Evolutionary conservation across 495 filamentous ascomycete genomes (phyloP).

Genomic region (Hyaloscypha variabilis): DNA sequence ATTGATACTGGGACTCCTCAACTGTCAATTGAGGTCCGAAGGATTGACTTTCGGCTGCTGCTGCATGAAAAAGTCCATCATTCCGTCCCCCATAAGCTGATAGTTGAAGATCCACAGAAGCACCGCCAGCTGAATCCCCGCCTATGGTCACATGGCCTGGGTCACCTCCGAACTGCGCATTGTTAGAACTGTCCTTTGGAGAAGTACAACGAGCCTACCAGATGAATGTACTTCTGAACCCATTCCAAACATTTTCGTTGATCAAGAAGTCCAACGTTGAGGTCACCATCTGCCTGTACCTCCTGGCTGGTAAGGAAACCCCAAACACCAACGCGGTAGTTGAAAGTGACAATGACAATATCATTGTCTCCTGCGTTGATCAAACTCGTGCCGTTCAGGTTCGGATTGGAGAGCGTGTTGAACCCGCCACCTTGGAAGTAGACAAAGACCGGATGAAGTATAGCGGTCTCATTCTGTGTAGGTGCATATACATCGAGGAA

Average conservation of each 20-base stretch:
- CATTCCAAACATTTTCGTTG: constrained; percentile 68
- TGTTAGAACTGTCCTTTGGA: constrained; percentile 14
- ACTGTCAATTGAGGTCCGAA: constrained; percentile 63
- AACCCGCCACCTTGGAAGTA: constrained; percentile 83
- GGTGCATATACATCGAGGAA: constrained; percentile 75
- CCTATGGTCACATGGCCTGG: constrained; percentile 71
- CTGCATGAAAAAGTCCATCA: constrained; percentile 62
- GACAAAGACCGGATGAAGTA: constrained; percentile 61
- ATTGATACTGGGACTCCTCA: constrained; percentile 64
- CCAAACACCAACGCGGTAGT: constrained; percentile 72
- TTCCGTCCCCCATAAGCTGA: constrained; percentile 60
- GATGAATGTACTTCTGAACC: constrained; percentile 65
- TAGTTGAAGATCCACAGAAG: constrained; percentile 66
- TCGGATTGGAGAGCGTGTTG: constrained; percentile 60
- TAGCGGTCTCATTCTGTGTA: constrained; percentile 44
- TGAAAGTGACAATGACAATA: constrained; percentile 75
- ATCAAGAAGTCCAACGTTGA: constrained; percentile 76
- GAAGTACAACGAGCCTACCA: constrained; percentile 37
- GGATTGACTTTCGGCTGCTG: constrained; percentile 66
- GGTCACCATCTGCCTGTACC: constrained; percentile 50
- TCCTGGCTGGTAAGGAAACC: constrained; percentile 71
- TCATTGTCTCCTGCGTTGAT: constrained; percentile 57
- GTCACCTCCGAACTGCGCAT: constrained; percentile 68
- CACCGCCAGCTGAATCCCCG: constrained; percentile 73
- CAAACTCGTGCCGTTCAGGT: constrained; percentile 66